Evolutionary conservation across 2,329 filamentous ascomycete genomes (phyloP).

Genomic region (Scytalidium sp.): DNA sequence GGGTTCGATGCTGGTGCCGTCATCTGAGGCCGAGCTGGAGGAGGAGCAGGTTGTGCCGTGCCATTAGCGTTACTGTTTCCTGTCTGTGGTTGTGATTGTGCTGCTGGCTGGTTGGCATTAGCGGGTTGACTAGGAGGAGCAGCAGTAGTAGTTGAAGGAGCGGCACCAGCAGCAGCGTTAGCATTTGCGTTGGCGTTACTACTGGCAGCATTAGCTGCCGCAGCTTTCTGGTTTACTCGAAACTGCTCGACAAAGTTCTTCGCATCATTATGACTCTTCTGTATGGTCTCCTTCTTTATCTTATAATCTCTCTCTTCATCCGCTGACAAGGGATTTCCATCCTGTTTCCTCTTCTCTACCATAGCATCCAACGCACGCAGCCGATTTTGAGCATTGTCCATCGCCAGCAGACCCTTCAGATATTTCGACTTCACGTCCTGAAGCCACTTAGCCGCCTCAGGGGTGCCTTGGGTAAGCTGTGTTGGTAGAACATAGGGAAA

Average conservation of each 20-base stretch:
- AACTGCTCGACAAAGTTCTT: slow-evolving; percentile 46
- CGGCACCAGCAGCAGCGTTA: no score
- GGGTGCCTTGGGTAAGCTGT: slow-evolving; percentile 37
- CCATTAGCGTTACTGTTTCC: slow-evolving; percentile 5
- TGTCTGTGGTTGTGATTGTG: background rate
- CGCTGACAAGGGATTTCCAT: slow-evolving; percentile 40
- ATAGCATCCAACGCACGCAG: slow-evolving; percentile 40
- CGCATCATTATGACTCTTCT: slow-evolving; percentile 45
- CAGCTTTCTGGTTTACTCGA: slow-evolving; percentile 31
- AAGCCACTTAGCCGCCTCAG: slow-evolving; percentile 45
- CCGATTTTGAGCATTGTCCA: slow-evolving; percentile 43
- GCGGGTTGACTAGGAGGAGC: slow-evolving; percentile 20
- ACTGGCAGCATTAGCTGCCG: slow-evolving; percentile 14
- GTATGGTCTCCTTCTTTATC: slow-evolving; percentile 39
- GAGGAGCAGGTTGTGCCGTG: slow-evolving; percentile 4
- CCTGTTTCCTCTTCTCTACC: slow-evolving; percentile 39
- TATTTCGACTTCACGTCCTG: slow-evolving; percentile 46
- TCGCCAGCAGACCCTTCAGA: slow-evolving; percentile 43
- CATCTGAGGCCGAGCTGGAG: slow-evolving; percentile 23
- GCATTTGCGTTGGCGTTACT: slow-evolving; percentile 23
- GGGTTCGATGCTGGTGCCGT: slow-evolving; percentile 24
- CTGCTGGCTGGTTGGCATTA: slow-evolving; percentile 3
- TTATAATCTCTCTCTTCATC: slow-evolving; percentile 46
- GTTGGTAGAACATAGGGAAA: slow-evolving; percentile 45
- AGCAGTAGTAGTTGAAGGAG: no score